Evolutionary conservation across 345 rosid species (phyloP).

Genomic region (Lumnitzera littorea): DNA sequence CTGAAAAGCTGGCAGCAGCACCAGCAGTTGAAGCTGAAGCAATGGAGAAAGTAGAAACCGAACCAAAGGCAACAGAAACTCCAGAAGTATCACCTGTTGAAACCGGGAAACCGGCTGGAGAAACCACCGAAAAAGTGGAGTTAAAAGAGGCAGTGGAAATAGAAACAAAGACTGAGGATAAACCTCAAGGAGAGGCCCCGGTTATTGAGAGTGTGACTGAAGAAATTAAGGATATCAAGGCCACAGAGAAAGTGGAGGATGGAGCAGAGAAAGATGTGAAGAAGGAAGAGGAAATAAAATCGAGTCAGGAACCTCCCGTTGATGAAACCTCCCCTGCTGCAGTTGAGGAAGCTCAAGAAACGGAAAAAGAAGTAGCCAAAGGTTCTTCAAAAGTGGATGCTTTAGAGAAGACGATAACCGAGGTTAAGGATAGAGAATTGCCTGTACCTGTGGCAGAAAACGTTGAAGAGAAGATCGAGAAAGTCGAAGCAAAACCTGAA

Average conservation of each 20-base stretch:
- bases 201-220: neutral
- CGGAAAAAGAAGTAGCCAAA: too few species aligned
- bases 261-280: neutral
- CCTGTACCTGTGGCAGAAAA: slow-evolving; percentile 4
- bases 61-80: too few species aligned
- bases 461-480: slow-evolving; percentile 1
- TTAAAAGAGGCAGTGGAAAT: neutral
- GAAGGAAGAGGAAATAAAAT: neutral
- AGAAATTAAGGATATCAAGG: neutral
- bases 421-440: slow-evolving; percentile 1
- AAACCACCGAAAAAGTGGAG: too few species aligned
- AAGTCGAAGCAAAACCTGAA: neutral
- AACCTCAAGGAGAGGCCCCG: neutral
- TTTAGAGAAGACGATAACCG: neutral
- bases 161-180: neutral
- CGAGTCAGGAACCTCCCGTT: too few species aligned
- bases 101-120: too few species aligned
- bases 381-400: neutral
- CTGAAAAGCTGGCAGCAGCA: neutral
- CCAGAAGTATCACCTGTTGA: too few species aligned
- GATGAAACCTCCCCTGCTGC: neutral
- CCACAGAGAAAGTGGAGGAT: neutral
- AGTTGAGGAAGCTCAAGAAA: slow-evolving; percentile 1
- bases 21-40: slow-evolving; percentile 5
- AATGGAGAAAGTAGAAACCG: slow-evolving; percentile 3